Conservation (phyloP, 176 grass and related monocot species). For the Tillandsia fasciculata region DNA sequence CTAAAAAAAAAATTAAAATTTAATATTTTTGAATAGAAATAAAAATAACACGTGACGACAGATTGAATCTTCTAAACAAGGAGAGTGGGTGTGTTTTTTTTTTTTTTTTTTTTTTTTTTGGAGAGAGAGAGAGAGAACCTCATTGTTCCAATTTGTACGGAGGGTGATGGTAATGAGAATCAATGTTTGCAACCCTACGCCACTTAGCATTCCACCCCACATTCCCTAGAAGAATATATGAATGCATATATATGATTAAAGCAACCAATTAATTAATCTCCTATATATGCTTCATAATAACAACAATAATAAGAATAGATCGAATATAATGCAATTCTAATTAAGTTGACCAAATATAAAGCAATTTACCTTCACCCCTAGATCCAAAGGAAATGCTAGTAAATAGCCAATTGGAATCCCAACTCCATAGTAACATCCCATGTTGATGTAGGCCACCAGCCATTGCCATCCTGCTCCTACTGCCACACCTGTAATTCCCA, state of each 20-base stretch:
- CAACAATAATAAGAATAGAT: no score
- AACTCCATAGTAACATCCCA: conserved; percentile 67
- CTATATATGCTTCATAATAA: background rate
- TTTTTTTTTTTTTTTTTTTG: no score
- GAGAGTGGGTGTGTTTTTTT: no score
- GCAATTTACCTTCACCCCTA: conserved; percentile 38
- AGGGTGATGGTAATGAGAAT: conserved; percentile 52
- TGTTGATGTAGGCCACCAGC: conserved; percentile 68
- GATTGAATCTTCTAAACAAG: no score
- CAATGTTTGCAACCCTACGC: conserved; percentile 62
- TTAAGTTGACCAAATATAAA: no score
- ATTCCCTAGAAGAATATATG: conserved; percentile 33
- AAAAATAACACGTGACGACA: no score
- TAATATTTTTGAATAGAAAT: no score
- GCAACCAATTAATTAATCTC: background rate
- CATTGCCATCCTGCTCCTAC: conserved; percentile 91
- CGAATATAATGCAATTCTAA: no score
- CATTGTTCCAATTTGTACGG: conserved; percentile 58
- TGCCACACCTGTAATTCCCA: conserved; percentile 43
- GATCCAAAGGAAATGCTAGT: conserved; percentile 40
- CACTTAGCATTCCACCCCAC: conserved; percentile 83
- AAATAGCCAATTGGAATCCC: conserved; percentile 60
- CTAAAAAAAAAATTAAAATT: no score
- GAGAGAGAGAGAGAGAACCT: conserved; percentile 31
- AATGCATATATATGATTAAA: background rate